phyloP scores from a whole-genome alignment of 305 asterid species.

The Striga hermonthica region DNA sequence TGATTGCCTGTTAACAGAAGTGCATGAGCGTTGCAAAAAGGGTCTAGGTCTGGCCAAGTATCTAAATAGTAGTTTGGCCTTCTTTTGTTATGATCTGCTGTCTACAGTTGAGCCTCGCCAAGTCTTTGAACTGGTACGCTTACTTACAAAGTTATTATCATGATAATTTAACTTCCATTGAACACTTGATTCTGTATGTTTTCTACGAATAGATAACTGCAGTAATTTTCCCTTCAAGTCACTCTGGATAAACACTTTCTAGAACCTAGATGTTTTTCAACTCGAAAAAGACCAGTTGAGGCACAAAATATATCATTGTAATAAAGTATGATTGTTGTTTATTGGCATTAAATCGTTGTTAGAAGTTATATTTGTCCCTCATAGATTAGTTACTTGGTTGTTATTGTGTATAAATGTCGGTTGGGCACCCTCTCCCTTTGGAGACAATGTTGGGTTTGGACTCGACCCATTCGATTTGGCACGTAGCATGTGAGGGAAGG shows the following conservation, averaged over 20 bases:
- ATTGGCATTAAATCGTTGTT: not conserved
- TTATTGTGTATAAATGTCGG: too few relatives aligned
- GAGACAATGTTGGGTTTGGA: too few relatives aligned
- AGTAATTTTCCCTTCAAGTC: constrained; percentile 3
- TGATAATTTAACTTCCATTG: constrained; percentile 20
- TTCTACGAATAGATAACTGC: not conserved
- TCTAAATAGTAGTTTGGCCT: constrained; percentile 94
- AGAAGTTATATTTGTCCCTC: too few relatives aligned
- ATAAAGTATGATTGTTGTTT: not conserved
- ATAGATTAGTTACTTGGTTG: too few relatives aligned
- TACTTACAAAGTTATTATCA: constrained; percentile 28
- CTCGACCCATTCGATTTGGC: too few relatives aligned
- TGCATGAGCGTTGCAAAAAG: constrained; percentile 96
- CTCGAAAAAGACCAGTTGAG: constrained; percentile 14
- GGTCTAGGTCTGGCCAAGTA: constrained; percentile 94
- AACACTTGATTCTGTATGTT: constrained; percentile 7
- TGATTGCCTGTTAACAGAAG: constrained; percentile 95
- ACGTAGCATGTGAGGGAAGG: too few relatives aligned
- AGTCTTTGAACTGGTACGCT: constrained; percentile 93
- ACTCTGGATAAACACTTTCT: constrained; percentile 13
- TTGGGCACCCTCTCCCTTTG: too few relatives aligned
- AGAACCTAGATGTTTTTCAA: not conserved
- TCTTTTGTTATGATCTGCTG: constrained; percentile 96
- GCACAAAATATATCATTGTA: not conserved
- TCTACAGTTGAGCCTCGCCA: constrained; percentile 96